Evolutionary conservation across 108 stramenopile genomes (phyloP), one percentile per base, ranked within the genome.

Genomic region (Nannochloropsis salina): DNA sequence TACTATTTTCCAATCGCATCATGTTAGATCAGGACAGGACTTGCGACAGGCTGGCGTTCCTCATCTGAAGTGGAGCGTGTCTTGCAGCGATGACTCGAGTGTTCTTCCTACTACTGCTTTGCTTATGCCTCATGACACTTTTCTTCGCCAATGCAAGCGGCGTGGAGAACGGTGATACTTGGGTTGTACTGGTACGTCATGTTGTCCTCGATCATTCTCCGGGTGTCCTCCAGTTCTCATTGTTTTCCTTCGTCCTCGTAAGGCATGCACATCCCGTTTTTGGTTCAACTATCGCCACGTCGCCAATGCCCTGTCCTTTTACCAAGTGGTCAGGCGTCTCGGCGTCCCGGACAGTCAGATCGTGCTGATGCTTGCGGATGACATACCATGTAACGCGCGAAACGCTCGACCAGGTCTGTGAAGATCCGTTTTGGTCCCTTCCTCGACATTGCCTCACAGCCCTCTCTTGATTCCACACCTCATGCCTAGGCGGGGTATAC

Each of bases 251-350:
- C 9, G 31, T 12, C 44, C 8, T 86, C 12, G 6, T 1, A 61
- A 89, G 88, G 88, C 85, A 43, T 89, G 85, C 79, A 89, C 88
- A 21, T 89, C 88, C 18, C 82, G 88, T 22, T 89, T 83, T 61
- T 89, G 85, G 85, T 89, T 89, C 83, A 88, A 88, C 83, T 88
- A 89, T 85, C 85, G 88, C 31, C 88, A 89, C 79, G 85, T 89
- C 5, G 88, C 88, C 44, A 89, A 89, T 82, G 84, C 88, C 80
- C 88, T 89, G 43, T 85, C 88, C 20, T 45, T 89, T 9, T 89
- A 89, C 83, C 88, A 83, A 79, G 83, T 85, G 40, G 85, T 89
- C n/a, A 42, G 82, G 82, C 88, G 85, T 43, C 85, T 89, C 44
- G 88, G 88, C 6, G 85, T 89, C 5, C 88, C 85, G 44, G 88